Base-by-base conservation (phyloP, 2,329 filamentous ascomycete species). In the Talaromyces sp. region DNA sequence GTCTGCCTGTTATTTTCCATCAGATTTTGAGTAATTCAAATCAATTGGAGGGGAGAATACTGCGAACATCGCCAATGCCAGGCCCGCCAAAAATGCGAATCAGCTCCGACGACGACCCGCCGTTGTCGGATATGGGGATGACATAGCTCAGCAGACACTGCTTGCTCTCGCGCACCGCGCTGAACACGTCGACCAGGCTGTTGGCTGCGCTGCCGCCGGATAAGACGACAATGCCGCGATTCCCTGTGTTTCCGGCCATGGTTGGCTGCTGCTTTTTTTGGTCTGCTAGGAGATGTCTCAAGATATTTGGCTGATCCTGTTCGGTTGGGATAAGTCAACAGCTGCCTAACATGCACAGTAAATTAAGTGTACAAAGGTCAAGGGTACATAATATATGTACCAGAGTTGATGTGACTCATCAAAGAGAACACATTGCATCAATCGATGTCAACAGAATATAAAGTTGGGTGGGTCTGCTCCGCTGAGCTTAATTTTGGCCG, bases 111-210 rank as follows among this genome's bases (percentile, higher is more conserved):
- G 92, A 96, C 67, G 90, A 96, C 43, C 93, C 93, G 55, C 93
- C 93, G 75, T 98, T 98, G 77, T 98, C 93, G 65, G 90, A 95
- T 72, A 97, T 96, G 38, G 93, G 93, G 57, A 98, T 96, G 62
- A 97, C 86, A 74, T 96, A 96, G 75, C 86, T 91, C 49, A 96
- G 77, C 2, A 83, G 79, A 69, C 88, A 89, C 46, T 82, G 77
- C 63, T 89, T 89, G 67, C 82, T 87, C 64, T 86, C 76, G 13
- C 84, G 81, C 35, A 90, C 80, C 19, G 79, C 78, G 61, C 82
- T 88, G 76, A 97, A 97, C 11, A 96, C 90, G 72, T 97, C 93
- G 46, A 97, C 93, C 5, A 97, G 84, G 69, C 84, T 96, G 72
- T 97, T 98, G 6, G 93, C 92, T n/a, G 93, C 93, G 66, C 91